A percentile compares a stretch with the other conserved stretches of the same genome.
These are phyloP conservation scores for Raphanus hybrid DNA, from an alignment of 441 rosid genomes.

Conservation along the genomic window DNA sequence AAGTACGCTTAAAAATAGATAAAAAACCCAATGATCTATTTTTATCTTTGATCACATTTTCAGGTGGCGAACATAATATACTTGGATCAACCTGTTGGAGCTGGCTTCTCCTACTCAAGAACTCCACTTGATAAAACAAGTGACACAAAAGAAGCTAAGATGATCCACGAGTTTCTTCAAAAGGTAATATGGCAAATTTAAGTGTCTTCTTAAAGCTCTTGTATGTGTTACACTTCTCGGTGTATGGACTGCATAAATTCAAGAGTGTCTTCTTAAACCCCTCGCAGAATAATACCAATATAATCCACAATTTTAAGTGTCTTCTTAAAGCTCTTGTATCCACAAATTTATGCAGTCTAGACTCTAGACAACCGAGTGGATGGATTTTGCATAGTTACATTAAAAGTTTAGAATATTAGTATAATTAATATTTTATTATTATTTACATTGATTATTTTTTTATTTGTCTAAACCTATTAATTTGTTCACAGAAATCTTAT, in stretches of 20 bases:
- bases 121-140: constrained; percentile 8
- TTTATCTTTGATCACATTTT: not conserved
- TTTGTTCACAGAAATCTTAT: no score
- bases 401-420: no score
- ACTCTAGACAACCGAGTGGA: not conserved
- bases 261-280: no score
- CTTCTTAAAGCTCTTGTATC: not conserved
- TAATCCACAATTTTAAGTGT: not conserved
- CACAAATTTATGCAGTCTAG: not conserved
- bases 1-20: not conserved
- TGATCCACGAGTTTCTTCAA: constrained; percentile 17
- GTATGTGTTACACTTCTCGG: not conserved
- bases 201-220: not conserved
- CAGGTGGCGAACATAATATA: constrained; percentile 51
- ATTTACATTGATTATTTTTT: no score
- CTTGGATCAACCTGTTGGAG: constrained; percentile 51
- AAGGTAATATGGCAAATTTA: not conserved
- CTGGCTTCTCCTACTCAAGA: constrained; percentile 53
- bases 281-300: no score
- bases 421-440: no score
- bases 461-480: no score
- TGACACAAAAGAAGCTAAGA: constrained; percentile 36
- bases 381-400: not conserved
- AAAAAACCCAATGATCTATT: constrained; percentile 33
- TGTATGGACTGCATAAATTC: not conserved